Base-by-base conservation (phyloP, 176 grass and related monocot genomes). In the Cenchrus purpureus region DNA sequence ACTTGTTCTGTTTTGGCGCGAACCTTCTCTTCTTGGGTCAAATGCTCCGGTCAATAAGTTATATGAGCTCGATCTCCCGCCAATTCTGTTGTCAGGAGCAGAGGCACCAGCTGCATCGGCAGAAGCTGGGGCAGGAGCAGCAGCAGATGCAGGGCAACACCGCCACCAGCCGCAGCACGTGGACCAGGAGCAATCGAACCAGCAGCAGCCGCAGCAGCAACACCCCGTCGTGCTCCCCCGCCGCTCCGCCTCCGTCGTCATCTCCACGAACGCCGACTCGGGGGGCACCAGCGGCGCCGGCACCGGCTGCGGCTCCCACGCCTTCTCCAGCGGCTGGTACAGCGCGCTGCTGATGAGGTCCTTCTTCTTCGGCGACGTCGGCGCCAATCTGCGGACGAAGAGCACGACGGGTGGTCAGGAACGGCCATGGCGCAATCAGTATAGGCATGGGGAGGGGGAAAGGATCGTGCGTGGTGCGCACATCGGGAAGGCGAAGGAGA, bases 401-500 rank as follows among this genome's bases (percentile, higher is more conserved):
- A 74, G 7, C 1, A 8, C 9, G 46, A 28, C 16, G 13, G 52
- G 11, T 19, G 25, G 31, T 68, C 54, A 67, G 71, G 66, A 50
- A 32, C 12, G 19, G 22, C 14, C 48, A 32, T 25, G 17, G 12
- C 46, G 59, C 29, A 6, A 60, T 60, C 37, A 40, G 37, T 34
- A 28, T 10, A 54, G 17, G 54, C 4, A 8, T 2, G 7, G 16
- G 7, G 16, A 6, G 4, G 49, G 53, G 72, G 59, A 10, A 29
- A 42, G 19, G 46, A 52, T 50, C 19, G 12, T 40, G 63, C 37
- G 19, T 12, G 52, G 4, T 7, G 58, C 65, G 65, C 84, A 95
- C 93, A 95, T 95, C 1, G 93, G 93, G 85, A 95, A 95, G 59
- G 93, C 86, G 74, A 95, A 95, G 59, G 93, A 95, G 68, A 83